Evolutionary conservation across 1,139 yeast species (phyloP), one percentile per base, ranked within the genome.

Genomic region (Candida pseudoviswanathii): DNA sequence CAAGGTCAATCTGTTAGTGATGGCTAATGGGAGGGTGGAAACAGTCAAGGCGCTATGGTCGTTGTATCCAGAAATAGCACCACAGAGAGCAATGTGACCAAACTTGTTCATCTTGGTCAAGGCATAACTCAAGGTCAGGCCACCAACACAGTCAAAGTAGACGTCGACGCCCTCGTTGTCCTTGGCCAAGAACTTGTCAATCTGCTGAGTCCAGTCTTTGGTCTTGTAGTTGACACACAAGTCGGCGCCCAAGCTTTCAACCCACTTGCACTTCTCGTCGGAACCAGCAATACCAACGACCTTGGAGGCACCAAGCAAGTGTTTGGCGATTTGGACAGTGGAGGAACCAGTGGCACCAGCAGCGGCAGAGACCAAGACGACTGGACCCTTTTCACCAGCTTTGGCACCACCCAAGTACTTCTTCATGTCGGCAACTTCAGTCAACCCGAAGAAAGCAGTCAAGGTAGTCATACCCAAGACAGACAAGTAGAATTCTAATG

Each of bases 281-380:
- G 85, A 78, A 51, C 90, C 88, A 22, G 89, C 83, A 57, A 84
- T 76, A 48, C 86, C 90, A 61, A 85, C 73, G 33, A 85, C 86
- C 55, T 73, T 78, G 47, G 71, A 66, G 33, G 85, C 85, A 44
- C 80, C 80, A 58, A 78, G 70, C 10, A 81, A 62, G 48, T 78
- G 68, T 54, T 82, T 73, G 44, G 89, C 85, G 29, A 84, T 60
- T 63, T 84, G 89, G 38, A 83, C 80, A 33, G 74, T 83, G 49
- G 77, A 66, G n/a, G 83, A 73, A 29, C 91, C 90, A 34, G 85
- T 85, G 27, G 89, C 89, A 53, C 91, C 79, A 5, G 87, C 80
- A 25, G 90, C 90, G 50, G 88, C 89, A 27, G 86, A 80, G 33
- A 85, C 73, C 43, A 82, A 63, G 48, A 81, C 77, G 7, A 72